Conservation (phyloP, 2,329 filamentous ascomycete species). For the Colletotrichum falcatum region DNA sequence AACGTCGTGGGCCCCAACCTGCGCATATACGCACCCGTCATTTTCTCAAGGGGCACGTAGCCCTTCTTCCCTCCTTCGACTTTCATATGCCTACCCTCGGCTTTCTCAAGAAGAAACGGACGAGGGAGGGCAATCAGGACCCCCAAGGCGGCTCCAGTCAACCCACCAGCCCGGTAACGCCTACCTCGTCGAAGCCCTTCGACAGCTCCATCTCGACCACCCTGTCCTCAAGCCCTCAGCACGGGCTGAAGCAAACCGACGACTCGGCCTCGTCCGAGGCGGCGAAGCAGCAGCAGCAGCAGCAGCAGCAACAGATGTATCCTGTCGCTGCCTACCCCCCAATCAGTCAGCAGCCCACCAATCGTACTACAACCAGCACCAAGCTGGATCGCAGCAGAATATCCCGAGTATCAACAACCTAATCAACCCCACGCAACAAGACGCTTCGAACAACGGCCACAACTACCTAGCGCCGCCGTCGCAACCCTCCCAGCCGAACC, state of each 20-base stretch:
- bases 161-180: conserved; percentile 72
- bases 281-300: conserved; percentile 46
- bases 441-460: conserved; percentile 46
- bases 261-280: conserved; percentile 39
- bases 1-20: conserved; percentile 40
- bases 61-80: conserved; percentile 47
- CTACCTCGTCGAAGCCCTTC: conserved; percentile 66
- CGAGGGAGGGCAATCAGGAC: conserved; percentile 86
- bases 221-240: conserved; percentile 38
- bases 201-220: conserved; percentile 49
- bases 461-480: conserved; percentile 43
- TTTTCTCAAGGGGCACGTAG: conserved; percentile 32
- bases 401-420: conserved; percentile 86
- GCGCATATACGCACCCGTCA: conserved; percentile 15
- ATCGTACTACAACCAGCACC: conserved; percentile 48
- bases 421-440: conserved; percentile 74
- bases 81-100: conserved; percentile 88
- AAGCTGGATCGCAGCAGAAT: conserved; percentile 69
- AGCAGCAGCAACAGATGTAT: conserved; percentile 50
- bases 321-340: conserved; percentile 46
- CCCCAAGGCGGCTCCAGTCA: conserved; percentile 75
- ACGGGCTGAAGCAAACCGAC: conserved; percentile 40
- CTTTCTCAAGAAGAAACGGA: conserved; percentile 98
- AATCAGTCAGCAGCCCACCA: conserved; percentile 48
- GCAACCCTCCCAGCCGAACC: conserved; percentile 47